These are phyloP conservation scores for Pleodorina starrii DNA, from an alignment of 139 green algal genomes.

Conservation along the genomic window DNA sequence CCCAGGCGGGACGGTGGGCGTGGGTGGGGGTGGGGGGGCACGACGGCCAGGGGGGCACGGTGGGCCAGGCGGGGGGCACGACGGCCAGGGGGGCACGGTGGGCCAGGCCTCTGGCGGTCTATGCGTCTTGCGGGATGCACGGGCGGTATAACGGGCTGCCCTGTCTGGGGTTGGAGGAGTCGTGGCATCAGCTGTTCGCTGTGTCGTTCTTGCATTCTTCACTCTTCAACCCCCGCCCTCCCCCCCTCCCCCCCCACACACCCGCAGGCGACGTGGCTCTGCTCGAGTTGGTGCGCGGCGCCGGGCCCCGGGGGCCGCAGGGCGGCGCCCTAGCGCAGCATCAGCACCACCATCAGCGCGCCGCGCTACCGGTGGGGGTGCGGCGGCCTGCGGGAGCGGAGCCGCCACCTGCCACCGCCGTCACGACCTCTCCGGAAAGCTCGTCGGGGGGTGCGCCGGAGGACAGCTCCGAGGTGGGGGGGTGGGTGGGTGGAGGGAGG, in stretches of 20 bases:
- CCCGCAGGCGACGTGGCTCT: conserved; percentile 1
- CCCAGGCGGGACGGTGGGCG: no score
- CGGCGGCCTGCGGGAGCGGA: conserved; percentile 17
- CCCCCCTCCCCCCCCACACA: not conserved
- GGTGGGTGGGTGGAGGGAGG: no score
- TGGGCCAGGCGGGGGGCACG: no score
- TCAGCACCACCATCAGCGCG: not conserved
- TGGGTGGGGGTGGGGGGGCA: no score
- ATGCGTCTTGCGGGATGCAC: no score
- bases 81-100: no score
- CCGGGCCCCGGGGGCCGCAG: not conserved
- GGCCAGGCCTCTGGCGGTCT: no score
- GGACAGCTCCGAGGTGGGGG: not conserved
- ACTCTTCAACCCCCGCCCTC: not conserved
- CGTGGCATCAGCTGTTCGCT: no score
- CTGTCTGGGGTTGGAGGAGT: no score
- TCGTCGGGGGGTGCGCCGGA: not conserved
- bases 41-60: no score
- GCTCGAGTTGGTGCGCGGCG: not conserved
- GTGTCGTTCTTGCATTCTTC: not conserved
- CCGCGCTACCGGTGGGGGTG: not conserved
- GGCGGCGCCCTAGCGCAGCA: not conserved
- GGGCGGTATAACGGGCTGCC: no score
- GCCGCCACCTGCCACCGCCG: conserved; percentile 22
- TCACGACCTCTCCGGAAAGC: not conserved